These are phyloP conservation scores for Malassezia equina DNA, from an alignment of 1,284 basidiomycete genomes.

Conservation along the genomic window DNA sequence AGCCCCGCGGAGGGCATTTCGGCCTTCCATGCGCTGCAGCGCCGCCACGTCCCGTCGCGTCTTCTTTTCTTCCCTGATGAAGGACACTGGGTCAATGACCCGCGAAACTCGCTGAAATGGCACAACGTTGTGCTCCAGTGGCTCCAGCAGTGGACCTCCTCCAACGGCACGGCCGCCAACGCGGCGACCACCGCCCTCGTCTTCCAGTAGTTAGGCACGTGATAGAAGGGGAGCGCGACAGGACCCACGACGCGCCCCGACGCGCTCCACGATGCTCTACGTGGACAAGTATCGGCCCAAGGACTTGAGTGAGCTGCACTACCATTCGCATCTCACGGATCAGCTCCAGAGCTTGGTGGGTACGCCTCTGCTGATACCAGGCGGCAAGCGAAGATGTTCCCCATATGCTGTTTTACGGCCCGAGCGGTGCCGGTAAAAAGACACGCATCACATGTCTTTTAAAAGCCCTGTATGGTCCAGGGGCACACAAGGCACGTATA, in stretches of 20 bases:
- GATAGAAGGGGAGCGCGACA: not conserved
- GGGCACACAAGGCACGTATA: conserved; percentile 72
- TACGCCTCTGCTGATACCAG: conserved; percentile 18
- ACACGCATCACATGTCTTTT: conserved; percentile 74
- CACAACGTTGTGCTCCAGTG: conserved; percentile 31
- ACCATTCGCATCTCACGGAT: conserved; percentile 70
- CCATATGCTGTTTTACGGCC: conserved; percentile 95
- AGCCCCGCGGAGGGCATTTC: conserved; percentile 20
- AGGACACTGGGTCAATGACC: conserved; percentile 30
- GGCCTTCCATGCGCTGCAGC: conserved; percentile 31
- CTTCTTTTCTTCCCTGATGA: conserved; percentile 32
- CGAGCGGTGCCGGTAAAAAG: conserved; percentile 94
- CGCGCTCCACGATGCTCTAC: conserved; percentile 31
- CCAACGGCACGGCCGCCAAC: not conserved
- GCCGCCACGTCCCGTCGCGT: conserved; percentile 25
- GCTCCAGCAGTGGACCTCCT: conserved; percentile 21
- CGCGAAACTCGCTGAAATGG: conserved; percentile 28
- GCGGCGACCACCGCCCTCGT: not conserved
- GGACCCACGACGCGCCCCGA: not conserved
- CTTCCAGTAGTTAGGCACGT: not conserved
- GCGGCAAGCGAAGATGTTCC: conserved; percentile 64
- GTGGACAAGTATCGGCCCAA: conserved; percentile 69
- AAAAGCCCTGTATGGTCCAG: conserved; percentile 77
- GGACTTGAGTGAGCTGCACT: conserved; percentile 73
- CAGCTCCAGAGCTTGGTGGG: conserved; percentile 69